Conservation (phyloP, 2,329 filamentous ascomycete species). For the Phyllachora maydis region DNA sequence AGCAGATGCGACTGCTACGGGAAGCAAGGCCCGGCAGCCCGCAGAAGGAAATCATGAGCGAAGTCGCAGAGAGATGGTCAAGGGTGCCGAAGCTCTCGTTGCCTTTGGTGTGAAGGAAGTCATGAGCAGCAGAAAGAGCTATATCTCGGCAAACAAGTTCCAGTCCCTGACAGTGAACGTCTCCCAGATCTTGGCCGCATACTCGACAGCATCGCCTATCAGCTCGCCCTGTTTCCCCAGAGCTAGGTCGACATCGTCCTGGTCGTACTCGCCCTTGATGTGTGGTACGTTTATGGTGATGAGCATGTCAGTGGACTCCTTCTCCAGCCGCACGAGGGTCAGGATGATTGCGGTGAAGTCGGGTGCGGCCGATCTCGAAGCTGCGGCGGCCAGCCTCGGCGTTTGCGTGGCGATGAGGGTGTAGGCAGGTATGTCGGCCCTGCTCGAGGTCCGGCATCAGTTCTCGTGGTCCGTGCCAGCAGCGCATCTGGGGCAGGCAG, state of each 20-base stretch:
- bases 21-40: constrained; percentile 31
- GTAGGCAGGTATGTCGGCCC: constrained; percentile 36
- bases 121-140: too few species aligned
- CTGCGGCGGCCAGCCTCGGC: constrained; percentile 13
- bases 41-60: constrained; percentile 49
- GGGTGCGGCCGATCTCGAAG: constrained; percentile 17
- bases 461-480: background rate
- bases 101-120: background rate
- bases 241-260: constrained; percentile 49
- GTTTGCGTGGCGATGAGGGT: constrained; percentile 49
- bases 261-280: constrained; percentile 51
- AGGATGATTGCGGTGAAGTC: constrained; percentile 60
- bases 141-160: constrained; percentile 40
- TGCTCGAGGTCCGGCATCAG: constrained; percentile 6
- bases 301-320: constrained; percentile 59
- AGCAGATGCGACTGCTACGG: constrained; percentile 42
- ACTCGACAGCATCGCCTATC: constrained; percentile 48
- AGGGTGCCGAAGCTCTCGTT: constrained; percentile 1
- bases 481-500: background rate
- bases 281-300: constrained; percentile 80
- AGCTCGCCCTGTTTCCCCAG: constrained; percentile 44
- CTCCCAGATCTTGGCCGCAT: constrained; percentile 45
- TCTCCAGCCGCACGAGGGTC: constrained; percentile 55
- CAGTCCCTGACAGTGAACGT: constrained; percentile 66
- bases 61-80: constrained; percentile 42